A percentile compares a stretch with the other conserved stretches of the same genome.
These are phyloP conservation scores for Lycium ferocissimum DNA, from an alignment of 257 asterid species.

Conservation along the genomic window DNA sequence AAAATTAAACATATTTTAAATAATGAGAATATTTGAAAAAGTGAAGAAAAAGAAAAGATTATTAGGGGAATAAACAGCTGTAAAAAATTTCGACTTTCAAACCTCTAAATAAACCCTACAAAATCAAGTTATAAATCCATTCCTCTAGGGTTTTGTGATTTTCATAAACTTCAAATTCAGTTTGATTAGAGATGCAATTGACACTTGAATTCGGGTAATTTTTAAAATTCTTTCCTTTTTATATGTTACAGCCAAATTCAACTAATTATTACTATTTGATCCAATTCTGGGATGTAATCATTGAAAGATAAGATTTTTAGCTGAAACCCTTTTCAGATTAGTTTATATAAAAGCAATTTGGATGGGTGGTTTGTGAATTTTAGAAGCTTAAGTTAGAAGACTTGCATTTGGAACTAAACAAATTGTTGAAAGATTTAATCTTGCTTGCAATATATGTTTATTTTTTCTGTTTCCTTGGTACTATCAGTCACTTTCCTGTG, in stretches of 20 bases:
- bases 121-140: neutral
- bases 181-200: constrained; percentile 58
- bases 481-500: neutral
- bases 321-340: neutral
- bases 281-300: neutral
- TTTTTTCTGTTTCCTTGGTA: neutral
- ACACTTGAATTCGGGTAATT: constrained; percentile 89
- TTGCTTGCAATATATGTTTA: neutral
- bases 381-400: neutral
- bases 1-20: too few species aligned
- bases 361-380: neutral
- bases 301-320: neutral
- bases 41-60: neutral
- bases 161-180: neutral
- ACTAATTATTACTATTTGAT: neutral
- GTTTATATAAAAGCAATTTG: neutral
- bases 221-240: neutral
- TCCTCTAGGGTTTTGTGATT: constrained; percentile 28
- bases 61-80: neutral
- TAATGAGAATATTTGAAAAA: neutral
- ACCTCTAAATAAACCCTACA: neutral
- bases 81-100: neutral
- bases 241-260: neutral
- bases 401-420: neutral
- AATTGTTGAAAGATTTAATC: neutral